Percentiles rank a stretch among this genome's conserved stretches.
phyloP scores from a whole-genome alignment of 345 rosid genomes.

The Citrus hindsii region DNA sequence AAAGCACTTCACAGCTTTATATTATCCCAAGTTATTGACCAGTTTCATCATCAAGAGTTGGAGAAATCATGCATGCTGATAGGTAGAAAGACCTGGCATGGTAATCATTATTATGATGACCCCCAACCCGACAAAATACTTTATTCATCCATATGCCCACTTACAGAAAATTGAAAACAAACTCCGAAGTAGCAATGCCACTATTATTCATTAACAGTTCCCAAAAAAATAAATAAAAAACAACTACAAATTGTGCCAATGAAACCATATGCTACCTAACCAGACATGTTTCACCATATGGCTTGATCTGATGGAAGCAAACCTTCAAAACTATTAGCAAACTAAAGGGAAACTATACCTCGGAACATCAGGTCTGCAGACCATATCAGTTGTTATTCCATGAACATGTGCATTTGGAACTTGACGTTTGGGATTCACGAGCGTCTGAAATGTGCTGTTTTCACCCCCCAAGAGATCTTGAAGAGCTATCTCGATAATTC shows the following conservation, averaged over 20 bases:
- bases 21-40: background rate
- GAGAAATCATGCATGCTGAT: background rate
- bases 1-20: background rate
- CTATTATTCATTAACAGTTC: background rate
- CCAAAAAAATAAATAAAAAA: background rate
- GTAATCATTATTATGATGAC: background rate
- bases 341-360: constrained; percentile 41
- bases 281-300: background rate
- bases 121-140: background rate
- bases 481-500: constrained; percentile 75
- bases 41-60: background rate
- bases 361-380: constrained; percentile 72
- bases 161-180: background rate
- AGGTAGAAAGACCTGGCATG: background rate
- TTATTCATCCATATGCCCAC: background rate
- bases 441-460: constrained; percentile 80
- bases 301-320: constrained; percentile 1
- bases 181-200: background rate
- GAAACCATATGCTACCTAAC: background rate
- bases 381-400: constrained; percentile 70
- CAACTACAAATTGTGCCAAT: background rate
- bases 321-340: background rate
- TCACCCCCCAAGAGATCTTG: constrained; percentile 84
- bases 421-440: constrained; percentile 65
- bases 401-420: constrained; percentile 53